Evolutionary conservation across 768 basidiomycete species (phyloP).

Genomic region (Suillus paluster): DNA sequence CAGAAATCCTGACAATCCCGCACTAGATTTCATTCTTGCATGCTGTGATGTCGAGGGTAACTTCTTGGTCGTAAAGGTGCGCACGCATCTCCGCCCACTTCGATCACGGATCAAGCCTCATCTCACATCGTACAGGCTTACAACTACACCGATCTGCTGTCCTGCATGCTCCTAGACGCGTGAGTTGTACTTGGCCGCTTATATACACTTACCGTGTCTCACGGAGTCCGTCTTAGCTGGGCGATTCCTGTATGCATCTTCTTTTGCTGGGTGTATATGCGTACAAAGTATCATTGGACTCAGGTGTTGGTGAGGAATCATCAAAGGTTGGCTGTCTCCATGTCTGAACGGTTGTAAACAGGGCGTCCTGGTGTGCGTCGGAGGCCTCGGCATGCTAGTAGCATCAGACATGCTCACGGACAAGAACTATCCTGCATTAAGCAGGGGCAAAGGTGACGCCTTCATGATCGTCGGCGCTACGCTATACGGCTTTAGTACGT

Average conservation of each 20-base stretch:
- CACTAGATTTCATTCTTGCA: slow-evolving; percentile 74
- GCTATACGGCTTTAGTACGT: slow-evolving; percentile 84
- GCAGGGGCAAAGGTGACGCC: slow-evolving; percentile 76
- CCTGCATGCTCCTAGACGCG: slow-evolving; percentile 93
- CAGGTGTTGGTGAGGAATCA: slow-evolving; percentile 68
- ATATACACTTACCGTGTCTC: neutral
- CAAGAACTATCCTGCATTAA: slow-evolving; percentile 71
- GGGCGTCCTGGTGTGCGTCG: slow-evolving; percentile 77
- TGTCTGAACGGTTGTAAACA: slow-evolving; percentile 25
- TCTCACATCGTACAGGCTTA: slow-evolving; percentile 56
- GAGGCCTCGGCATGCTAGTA: slow-evolving; percentile 80
- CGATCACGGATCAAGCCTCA: neutral
- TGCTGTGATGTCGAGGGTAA: slow-evolving; percentile 88
- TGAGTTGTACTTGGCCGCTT: slow-evolving; percentile 38
- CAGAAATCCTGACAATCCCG: slow-evolving; percentile 10
- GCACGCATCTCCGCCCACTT: slow-evolving; percentile 2
- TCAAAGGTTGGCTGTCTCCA: neutral
- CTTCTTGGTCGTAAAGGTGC: slow-evolving; percentile 79
- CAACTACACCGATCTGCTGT: slow-evolving; percentile 84
- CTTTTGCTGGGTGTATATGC: slow-evolving; percentile 85
- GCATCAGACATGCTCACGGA: slow-evolving; percentile 76
- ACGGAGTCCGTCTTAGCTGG: slow-evolving; percentile 54
- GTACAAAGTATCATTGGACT: slow-evolving; percentile 80
- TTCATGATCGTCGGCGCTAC: slow-evolving; percentile 89
- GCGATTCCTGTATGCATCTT: slow-evolving; percentile 87